Base-by-base conservation (phyloP, 1,284 basidiomycete genomes). In the Trichosporon asahii region DNA sequence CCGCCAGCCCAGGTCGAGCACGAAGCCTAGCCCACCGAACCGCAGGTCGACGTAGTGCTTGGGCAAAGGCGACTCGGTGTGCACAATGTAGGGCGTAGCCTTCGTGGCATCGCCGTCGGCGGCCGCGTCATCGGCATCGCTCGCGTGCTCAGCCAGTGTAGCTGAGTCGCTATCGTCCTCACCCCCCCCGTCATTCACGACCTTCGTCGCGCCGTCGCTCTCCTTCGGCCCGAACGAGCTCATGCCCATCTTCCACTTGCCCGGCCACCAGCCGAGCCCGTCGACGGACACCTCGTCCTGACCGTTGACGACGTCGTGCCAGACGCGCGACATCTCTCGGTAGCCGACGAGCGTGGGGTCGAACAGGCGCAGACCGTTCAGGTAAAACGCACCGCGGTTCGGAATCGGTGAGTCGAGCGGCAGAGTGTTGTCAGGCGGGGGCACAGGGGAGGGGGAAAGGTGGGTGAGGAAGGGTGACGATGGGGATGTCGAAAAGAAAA, bases 401-500 rank as follows among this genome's bases (percentile, higher is more conserved):
- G 76, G 73, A 14, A 75, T 61, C 1, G 76, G 74, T 3, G 18
- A 70, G 33, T 67, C 64, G 64, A 66, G 72, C 64, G 60, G 75
- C 61, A 25, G 53, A 15, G 65, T 49, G 15, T 68, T n/a, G 29
- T 44, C 44, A 15, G 23, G 68, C 23, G 61, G 61, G 53, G 29
- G 23, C 4, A 57, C 37, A 8, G 57, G 44, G 14, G 68, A 66
- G 25, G 68, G 68, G 29, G 68, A 63, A 1, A 71, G 67, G 4
- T 70, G 67, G n/a, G 71, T 40, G 46, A 78, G 67, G 75, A 81
- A 80, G 5, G 80, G 80, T 1, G 80, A 82, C 2, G 78, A 76
- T 3, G 78, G 77, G 15, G 79, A 79, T 0, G 76, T 77, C 14
- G 79, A 76, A 46, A 80, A 73, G 73, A 77, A 80, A 33, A 80